Percentiles rank a stretch among this genome's conserved stretches.
Conservation (phyloP, 2,329 filamentous ascomycete species). For the Stachybotrys elegans region DNA sequence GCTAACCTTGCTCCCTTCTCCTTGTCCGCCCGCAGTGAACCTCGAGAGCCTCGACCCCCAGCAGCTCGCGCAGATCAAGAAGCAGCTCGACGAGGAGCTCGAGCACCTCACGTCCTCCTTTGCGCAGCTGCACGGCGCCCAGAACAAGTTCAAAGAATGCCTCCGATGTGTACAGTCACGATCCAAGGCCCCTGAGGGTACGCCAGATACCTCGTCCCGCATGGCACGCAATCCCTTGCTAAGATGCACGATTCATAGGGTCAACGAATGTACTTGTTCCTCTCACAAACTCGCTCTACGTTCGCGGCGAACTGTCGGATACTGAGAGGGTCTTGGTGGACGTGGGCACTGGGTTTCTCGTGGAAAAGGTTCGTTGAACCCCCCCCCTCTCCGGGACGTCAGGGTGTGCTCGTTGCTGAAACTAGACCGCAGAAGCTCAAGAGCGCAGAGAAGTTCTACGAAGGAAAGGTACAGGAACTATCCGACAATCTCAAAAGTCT, state of each 20-base stretch:
- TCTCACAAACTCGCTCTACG: constrained; percentile 89
- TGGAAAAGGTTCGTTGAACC: constrained; percentile 69
- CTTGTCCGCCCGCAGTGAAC: constrained; percentile 37
- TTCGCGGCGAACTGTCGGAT: constrained; percentile 73
- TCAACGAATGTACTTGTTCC: constrained; percentile 75
- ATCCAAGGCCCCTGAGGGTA: constrained; percentile 25
- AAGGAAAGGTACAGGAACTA: constrained; percentile 50
- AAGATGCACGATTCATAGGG: constrained; percentile 9
- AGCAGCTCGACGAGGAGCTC: constrained; percentile 92
- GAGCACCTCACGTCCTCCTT: constrained; percentile 91
- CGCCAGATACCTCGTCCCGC: not conserved
- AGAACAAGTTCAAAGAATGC: constrained; percentile 89
- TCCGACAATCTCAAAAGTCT: constrained; percentile 50
- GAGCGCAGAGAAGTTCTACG: constrained; percentile 52
- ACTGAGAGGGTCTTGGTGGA: constrained; percentile 80
- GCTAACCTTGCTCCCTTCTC: not conserved
- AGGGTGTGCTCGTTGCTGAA: too few relatives aligned
- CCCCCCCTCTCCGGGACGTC: not conserved
- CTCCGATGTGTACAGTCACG: constrained; percentile 63
- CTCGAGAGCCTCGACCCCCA: constrained; percentile 74
- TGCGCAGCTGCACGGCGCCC: constrained; percentile 81
- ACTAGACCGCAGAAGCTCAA: constrained; percentile 38
- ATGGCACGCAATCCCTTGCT: too few relatives aligned
- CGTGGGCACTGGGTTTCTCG: constrained; percentile 88
- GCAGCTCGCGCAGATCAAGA: constrained; percentile 88